Evolutionary conservation across 768 basidiomycete genomes (phyloP), one percentile per base, ranked within the genome.

Genomic region (Austroboletus eburneus): DNA sequence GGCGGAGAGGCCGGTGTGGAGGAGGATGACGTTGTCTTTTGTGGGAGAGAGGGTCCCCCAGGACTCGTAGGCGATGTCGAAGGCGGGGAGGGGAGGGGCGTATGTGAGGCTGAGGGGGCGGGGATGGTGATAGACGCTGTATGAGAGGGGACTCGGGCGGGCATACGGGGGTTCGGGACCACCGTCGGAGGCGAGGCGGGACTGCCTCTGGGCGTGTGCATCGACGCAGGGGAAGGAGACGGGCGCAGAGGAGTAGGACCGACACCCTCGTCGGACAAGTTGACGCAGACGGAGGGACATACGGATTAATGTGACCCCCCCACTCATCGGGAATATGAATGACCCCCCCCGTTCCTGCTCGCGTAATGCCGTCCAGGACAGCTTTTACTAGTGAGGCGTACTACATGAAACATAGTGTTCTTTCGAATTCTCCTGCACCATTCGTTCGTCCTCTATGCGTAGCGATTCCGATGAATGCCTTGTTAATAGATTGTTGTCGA

Each of bases 1-100:
- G 0, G 94, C 96, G 10, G 91, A 94, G 3, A 99, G 78, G 16
- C 96, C 96, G 0, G 96, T 99, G 59, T 97, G 94, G 10, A 99
- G 78, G 12, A 99, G 82, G 40, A 99, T 93, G 40, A 79, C 95
- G 61, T 99, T 98, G 65, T 91, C 85, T 36, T 75, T 77, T 7
- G 70, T 57, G 0, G 85, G 72, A 20, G 88, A 87, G 36, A 98
- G 84, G 2, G 79, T 80, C 3, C 96, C 96, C 96, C 96, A 99
- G 0, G 96, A 91, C 72, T 99, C 96, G 75, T 98, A 99, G 1
- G 96, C 96, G 48, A 98, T 78, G 54, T 91, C 80, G 56, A 92
- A 84, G 7, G 81, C 70, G 2, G 85, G 79, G 0, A 95, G 74
- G 2, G 71, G 50, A 2, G n/a, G n/a, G n/a, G n/a, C n/a, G 53